A percentile compares a stretch with the other conserved stretches of the same genome.
phyloP scores from a whole-genome alignment of 306 rosid genomes.

The Lupinus albus region DNA sequence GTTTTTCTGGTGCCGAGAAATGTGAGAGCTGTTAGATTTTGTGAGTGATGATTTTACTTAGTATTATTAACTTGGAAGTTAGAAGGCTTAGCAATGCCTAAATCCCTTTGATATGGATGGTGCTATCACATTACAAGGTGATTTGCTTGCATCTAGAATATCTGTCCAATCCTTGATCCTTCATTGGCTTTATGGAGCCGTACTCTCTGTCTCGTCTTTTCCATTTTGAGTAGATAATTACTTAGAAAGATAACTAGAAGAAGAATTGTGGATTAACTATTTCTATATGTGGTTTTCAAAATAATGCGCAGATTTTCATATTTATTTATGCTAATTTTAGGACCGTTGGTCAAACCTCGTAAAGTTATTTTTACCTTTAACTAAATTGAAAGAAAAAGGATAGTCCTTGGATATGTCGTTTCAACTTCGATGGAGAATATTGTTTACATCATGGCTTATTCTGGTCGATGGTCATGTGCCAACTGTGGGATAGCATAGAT shows the following conservation, averaged over 20 bases:
- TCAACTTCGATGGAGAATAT: slow-evolving; percentile 5
- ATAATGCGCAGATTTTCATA: slow-evolving; percentile 4
- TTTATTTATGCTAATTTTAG: neutral
- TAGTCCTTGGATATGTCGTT: neutral
- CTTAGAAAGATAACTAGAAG: slow-evolving; percentile 17
- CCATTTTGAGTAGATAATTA: slow-evolving; percentile 21
- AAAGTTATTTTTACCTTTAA: too few relatives aligned
- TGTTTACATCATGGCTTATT: neutral
- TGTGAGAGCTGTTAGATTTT: neutral
- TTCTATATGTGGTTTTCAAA: slow-evolving; percentile 1
- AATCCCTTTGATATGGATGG: slow-evolving; percentile 22
- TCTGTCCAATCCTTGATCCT: slow-evolving; percentile 9
- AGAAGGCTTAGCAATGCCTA: slow-evolving; percentile 33
- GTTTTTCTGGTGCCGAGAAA: neutral
- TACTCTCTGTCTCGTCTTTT: slow-evolving; percentile 26
- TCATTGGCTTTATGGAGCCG: neutral
- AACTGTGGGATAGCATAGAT: slow-evolving; percentile 2
- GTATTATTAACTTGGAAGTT: slow-evolving; percentile 20
- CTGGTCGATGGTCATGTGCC: slow-evolving; percentile 1
- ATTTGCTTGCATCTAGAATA: slow-evolving; percentile 30
- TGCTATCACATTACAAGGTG: slow-evolving; percentile 1
- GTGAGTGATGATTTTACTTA: slow-evolving; percentile 21
- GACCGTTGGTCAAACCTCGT: neutral
- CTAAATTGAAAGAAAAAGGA: neutral
- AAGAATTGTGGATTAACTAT: neutral